Conservation (phyloP, 2,329 filamentous ascomycete genomes). For the Clarireedia paspali region DNA sequence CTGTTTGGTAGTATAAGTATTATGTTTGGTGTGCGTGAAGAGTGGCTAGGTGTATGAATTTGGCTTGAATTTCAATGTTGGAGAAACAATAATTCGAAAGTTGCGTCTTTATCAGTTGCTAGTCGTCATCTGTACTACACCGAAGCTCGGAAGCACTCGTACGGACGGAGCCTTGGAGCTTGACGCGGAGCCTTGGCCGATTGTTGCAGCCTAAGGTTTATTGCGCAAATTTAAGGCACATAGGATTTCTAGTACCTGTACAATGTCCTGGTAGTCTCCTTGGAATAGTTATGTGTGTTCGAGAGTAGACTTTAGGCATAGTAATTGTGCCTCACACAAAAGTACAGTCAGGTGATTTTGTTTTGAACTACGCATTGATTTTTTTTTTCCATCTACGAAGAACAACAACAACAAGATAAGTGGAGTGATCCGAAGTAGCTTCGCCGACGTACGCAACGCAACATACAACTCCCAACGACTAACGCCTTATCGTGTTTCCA, state of each 20-base stretch:
- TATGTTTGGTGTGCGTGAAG: not conserved
- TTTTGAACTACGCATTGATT: no score
- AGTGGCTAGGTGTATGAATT: not conserved
- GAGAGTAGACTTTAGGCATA: no score
- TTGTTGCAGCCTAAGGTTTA: not conserved
- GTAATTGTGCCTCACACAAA: no score
- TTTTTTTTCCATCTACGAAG: no score
- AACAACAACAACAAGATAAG: not conserved
- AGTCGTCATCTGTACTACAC: constrained; percentile 1
- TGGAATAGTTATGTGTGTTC: no score
- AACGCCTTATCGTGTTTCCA: not conserved
- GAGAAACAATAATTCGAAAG: constrained; percentile 1
- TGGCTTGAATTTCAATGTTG: not conserved
- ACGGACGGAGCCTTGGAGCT: constrained; percentile 4
- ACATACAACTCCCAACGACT: not conserved
- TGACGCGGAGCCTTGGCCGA: not conserved
- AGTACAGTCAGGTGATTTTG: no score
- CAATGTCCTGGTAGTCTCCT: no score
- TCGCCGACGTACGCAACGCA: not conserved
- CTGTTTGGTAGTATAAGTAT: not conserved
- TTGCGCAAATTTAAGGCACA: not conserved
- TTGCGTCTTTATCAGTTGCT: not conserved
- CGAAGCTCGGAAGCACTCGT: not conserved
- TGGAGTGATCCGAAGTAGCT: not conserved
- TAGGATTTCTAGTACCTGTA: no score